Conservation (phyloP, 192 early-diverging fungal genomes). For the Allomyces javanicus region DNA sequence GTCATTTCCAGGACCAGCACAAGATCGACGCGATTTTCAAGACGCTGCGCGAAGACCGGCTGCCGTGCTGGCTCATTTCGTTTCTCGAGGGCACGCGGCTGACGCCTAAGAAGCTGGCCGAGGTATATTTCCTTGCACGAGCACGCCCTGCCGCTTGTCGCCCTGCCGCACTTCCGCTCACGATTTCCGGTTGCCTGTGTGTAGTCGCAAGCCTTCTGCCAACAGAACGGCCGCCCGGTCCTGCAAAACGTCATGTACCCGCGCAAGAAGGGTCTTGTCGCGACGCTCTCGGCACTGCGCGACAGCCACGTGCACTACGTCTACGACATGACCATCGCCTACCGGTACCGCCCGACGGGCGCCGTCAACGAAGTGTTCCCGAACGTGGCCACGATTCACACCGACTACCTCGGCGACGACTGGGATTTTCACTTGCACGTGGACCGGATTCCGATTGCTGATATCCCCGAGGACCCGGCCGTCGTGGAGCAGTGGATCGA, state of each 20-base stretch:
- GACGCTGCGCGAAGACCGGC: neutral
- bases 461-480: constrained; percentile 1
- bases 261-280: constrained; percentile 7
- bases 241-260: constrained; percentile 7
- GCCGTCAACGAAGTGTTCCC: constrained; percentile 1
- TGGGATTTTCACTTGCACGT: constrained; percentile 8
- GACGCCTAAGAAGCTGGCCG: constrained; percentile 6
- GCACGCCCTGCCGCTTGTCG: no score
- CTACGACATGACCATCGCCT: constrained; percentile 5
- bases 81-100: constrained; percentile 9
- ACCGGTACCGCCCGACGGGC: constrained; percentile 1
- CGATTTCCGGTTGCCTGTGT: no score
- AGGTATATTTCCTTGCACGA: neutral
- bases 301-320: constrained; percentile 2
- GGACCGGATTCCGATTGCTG: constrained; percentile 3
- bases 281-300: constrained; percentile 3
- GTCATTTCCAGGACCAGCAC: neutral
- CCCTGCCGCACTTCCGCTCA: no score
- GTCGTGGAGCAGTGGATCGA: constrained; percentile 4
- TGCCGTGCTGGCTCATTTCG: constrained; percentile 4
- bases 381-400: constrained; percentile 3
- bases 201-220: constrained; percentile 5
- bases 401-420: neutral
- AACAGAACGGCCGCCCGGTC: constrained; percentile 4
- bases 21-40: constrained; percentile 5